Evolutionary conservation across 495 filamentous ascomycete genomes (phyloP), one percentile per base, ranked within the genome.

Genomic region (Usnea hakonensis): DNA sequence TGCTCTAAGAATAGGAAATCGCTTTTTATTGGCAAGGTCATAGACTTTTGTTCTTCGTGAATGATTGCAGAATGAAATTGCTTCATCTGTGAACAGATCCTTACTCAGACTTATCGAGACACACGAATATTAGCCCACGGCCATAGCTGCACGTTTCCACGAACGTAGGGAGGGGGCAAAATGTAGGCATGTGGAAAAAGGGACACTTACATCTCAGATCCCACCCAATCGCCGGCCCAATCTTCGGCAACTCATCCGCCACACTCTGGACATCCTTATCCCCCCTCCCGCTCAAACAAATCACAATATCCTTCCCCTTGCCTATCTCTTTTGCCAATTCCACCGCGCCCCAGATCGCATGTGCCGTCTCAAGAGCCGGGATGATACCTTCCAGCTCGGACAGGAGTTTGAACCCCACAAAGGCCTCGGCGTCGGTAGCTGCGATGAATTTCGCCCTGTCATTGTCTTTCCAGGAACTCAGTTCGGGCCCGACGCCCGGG

Each of bases 231-330:
- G 86, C 75, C 11, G 95, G 95, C 0, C 94, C 94, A 63, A 98
- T 69, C 62, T 78, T 87, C 28, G 94, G 94, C 67, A 98, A 76
- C 75, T 95, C 90, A 63, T 98, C 94, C 3, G 94, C 94, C 43
- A 98, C 93, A 70, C 89, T 95, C 84, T 97, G 91, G 43, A 98
- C 94, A 73, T 98, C 94, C 82, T 98, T 98, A 71, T 98, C 94
- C 41, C 94, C 94, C 66, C 94, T 81, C 19, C 94, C 94, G 69
- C 87, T 90, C 33, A 98, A 71, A 75, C 93, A 97, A 41, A 98
- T 89, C n/a, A 98, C 93, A 23, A 98, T 78, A 72, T 97, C 89
- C 75, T 96, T 75, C 33, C 84, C 93, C 79, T 89, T 87, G 44
- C 81, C 77, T 91, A 97, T 53, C 63, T 85, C 87, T 84, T 92